These are phyloP conservation scores for Pythium biforme DNA, from an alignment of 352 stramenopile species.

Conservation along the genomic window DNA sequence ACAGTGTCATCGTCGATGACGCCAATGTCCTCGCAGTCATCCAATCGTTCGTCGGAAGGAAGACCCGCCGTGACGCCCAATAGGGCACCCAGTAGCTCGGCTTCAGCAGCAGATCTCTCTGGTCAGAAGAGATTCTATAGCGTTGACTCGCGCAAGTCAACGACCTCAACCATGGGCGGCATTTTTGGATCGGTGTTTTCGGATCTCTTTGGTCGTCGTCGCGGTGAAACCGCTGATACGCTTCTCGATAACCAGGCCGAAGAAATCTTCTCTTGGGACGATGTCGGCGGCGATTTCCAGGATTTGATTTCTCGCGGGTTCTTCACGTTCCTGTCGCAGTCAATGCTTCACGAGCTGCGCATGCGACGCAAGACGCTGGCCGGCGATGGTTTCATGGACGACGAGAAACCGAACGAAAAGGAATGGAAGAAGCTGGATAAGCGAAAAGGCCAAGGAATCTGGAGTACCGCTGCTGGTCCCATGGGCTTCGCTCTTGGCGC, in stretches of 20 bases:
- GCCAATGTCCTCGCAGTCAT: conserved; percentile 9
- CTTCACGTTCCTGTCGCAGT: conserved; percentile 52
- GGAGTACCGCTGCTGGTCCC: conserved; percentile 57
- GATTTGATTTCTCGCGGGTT: conserved; percentile 70
- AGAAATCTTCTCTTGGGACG: conserved; percentile 70
- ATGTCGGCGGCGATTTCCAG: conserved; percentile 50
- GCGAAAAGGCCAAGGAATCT: conserved; percentile 58
- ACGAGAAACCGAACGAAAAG: conserved; percentile 29
- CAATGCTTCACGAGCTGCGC: conserved; percentile 43
- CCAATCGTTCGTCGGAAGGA: background rate
- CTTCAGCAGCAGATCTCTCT: background rate
- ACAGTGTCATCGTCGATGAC: conserved; percentile 8
- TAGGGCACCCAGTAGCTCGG: conserved; percentile 19
- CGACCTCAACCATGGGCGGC: conserved; percentile 21
- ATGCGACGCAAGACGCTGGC: conserved; percentile 29
- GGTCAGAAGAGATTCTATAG: conserved; percentile 45
- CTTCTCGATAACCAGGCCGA: conserved; percentile 42
- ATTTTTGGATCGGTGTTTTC: conserved; percentile 66
- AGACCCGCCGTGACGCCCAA: background rate
- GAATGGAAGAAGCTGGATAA: conserved; percentile 32
- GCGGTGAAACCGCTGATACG: conserved; percentile 49
- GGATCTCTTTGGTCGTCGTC: conserved; percentile 67
- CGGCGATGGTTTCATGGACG: conserved; percentile 16
- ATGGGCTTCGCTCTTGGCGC: conserved; percentile 53
- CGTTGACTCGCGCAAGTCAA: conserved; percentile 47